Evolutionary conservation across 148 eudicot species (phyloP).

Genomic region (Rhododendron molle): DNA sequence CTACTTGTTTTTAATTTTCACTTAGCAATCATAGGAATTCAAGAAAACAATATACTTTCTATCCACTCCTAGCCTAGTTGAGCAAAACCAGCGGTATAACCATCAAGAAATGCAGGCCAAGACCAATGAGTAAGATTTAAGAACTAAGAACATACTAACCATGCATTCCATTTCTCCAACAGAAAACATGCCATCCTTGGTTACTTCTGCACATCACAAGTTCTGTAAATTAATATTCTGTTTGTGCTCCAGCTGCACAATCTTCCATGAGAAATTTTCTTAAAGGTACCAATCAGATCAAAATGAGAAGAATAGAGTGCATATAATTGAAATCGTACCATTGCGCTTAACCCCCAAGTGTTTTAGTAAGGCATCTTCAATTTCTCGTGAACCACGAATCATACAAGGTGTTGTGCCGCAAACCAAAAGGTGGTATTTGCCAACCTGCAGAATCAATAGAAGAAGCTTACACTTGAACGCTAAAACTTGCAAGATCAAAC

Average conservation of each 20-base stretch:
- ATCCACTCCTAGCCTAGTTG: not conserved
- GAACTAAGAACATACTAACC: conserved; percentile 41
- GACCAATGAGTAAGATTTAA: not conserved
- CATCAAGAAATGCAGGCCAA: conserved; percentile 2
- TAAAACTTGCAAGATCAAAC: not conserved
- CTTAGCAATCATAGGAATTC: not conserved
- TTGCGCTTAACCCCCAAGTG: conserved; percentile 97
- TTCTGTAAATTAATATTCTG: not conserved
- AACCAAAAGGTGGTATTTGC: conserved; percentile 94
- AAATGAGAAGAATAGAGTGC: not conserved
- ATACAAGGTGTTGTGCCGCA: conserved; percentile 99
- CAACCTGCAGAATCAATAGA: conserved; percentile 57
- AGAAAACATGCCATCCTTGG: conserved; percentile 94
- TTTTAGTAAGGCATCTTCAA: conserved; percentile 80
- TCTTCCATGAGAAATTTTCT: not conserved
- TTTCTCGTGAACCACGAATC: conserved; percentile 96
- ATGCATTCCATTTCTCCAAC: conserved; percentile 99
- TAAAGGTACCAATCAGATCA: not conserved
- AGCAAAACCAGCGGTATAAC: not conserved
- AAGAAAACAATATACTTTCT: not conserved
- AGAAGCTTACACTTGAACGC: conserved; percentile 21
- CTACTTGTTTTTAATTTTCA: not conserved
- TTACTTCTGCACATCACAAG: conserved; percentile 61
- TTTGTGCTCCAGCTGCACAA: conserved; percentile 1
- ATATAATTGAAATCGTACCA: conserved; percentile 33